Evolutionary conservation across 1,284 basidiomycete genomes (phyloP).

Genomic region (Xerocomus minutiporus): DNA sequence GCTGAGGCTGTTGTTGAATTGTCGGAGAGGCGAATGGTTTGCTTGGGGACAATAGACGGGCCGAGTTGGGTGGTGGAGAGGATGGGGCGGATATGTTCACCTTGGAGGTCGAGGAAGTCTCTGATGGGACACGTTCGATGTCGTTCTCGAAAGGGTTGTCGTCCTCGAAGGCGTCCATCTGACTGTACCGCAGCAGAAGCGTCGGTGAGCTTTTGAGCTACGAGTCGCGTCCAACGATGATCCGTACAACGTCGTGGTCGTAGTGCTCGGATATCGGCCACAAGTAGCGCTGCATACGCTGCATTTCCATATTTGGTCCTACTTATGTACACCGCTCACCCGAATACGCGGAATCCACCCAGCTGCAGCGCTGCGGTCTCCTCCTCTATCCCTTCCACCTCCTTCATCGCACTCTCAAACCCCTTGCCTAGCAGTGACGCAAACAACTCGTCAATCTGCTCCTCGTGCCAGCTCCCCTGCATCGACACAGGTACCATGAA

Average conservation of each 20-base stretch:
- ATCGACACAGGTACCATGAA: slow-evolving; percentile 87
- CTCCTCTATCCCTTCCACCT: slow-evolving; percentile 22
- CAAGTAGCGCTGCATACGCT: slow-evolving; percentile 8
- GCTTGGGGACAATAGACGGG: slow-evolving; percentile 39
- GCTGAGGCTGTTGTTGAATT: slow-evolving; percentile 48
- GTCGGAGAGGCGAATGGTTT: slow-evolving; percentile 52
- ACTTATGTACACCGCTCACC: slow-evolving; percentile 33
- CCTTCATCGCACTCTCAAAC: slow-evolving; percentile 38
- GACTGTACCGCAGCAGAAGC: neutral
- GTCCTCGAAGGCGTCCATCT: slow-evolving; percentile 70
- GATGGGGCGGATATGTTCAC: slow-evolving; percentile 61
- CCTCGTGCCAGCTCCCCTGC: slow-evolving; percentile 77
- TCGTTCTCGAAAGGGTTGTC: slow-evolving; percentile 78
- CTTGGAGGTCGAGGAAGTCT: slow-evolving; percentile 57
- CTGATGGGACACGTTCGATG: slow-evolving; percentile 54
- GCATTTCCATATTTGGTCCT: slow-evolving; percentile 29
- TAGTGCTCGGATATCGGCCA: neutral
- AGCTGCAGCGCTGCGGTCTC: slow-evolving; percentile 19
- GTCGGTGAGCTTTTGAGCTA: neutral
- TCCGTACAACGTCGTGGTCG: neutral
- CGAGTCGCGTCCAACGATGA: neutral
- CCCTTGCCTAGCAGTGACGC: slow-evolving; percentile 75
- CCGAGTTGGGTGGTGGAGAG: slow-evolving; percentile 48
- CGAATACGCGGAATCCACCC: slow-evolving; percentile 55
- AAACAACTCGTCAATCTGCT: slow-evolving; percentile 91